Evolutionary conservation across 2,329 filamentous ascomycete genomes (phyloP), one percentile per base, ranked within the genome.

Genomic region (Colletotrichum destructivum): DNA sequence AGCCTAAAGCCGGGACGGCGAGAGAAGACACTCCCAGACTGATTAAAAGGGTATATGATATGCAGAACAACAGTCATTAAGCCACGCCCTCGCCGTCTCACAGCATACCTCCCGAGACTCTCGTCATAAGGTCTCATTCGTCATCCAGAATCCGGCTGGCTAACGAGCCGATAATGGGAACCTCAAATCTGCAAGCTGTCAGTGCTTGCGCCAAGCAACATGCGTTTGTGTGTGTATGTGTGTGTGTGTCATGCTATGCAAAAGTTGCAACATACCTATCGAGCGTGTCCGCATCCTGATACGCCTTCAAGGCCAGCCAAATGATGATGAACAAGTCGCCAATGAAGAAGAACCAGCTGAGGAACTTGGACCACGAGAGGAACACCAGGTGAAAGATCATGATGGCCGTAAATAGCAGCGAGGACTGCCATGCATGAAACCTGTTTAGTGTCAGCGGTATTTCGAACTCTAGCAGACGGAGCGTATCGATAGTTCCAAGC

Each of bases 361-460:
- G 85, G 66, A 97, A 91, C 2, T 86, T 88, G 31, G 94, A 96
- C 93, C 94, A 98, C 15, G 91, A 92, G 47, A 72, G 69, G 81
- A 98, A 92, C 52, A 98, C 84, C 47, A 98, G 87, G 79, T 98
- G 96, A 31, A 98, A 76, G 62, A 97, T 82, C 82, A 95, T 89
- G 69, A 90, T 78, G 60, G 89, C 89, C 0, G 93, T 92, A 81
- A 98, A 98, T 3, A 97, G 82, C 77, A 98, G 86, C 74, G 92
- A 92, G 8, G 93, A 94, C 83, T 99, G 96, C 96, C 96, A 99
- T 9, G 96, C 96, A 82, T 99, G 96, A 77, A 98, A 98, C 74
- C 94, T 96, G 15, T 31, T 31, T 42, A 16, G 12, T 23, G 62
- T 70, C 54, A 70, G 66, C 40, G 56, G 51, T 15, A 13, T 55